These are phyloP conservation scores for Lantana camara DNA, from an alignment of 257 asterid genomes.

Conservation along the genomic window DNA sequence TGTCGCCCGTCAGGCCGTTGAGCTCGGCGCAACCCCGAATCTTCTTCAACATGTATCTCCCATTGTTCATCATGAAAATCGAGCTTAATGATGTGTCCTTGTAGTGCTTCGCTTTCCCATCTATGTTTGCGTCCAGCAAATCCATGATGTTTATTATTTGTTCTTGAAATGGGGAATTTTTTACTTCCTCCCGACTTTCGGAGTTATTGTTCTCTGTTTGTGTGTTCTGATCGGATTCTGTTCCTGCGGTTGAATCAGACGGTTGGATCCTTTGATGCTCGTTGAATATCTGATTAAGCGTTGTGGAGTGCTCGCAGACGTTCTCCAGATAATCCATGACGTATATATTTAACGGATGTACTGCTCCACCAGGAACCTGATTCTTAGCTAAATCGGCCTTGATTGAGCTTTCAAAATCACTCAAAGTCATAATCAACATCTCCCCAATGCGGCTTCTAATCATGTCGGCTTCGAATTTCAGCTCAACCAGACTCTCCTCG, in stretches of 20 bases:
- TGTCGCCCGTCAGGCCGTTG: slow-evolving; percentile 57
- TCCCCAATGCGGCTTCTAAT: slow-evolving; percentile 65
- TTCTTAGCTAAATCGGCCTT: slow-evolving; percentile 61
- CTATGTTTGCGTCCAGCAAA: slow-evolving; percentile 60
- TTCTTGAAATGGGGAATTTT: slow-evolving; percentile 49
- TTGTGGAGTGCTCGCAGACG: slow-evolving; percentile 53
- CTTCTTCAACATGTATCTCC: slow-evolving; percentile 80
- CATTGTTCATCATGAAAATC: slow-evolving; percentile 97
- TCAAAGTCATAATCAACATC: slow-evolving; percentile 57
- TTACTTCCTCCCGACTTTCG: neutral
- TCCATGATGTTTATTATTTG: slow-evolving; percentile 68
- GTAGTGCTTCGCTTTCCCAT: slow-evolving; percentile 71
- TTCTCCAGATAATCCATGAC: slow-evolving; percentile 61
- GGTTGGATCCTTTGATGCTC: slow-evolving; percentile 69
- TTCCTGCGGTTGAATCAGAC: slow-evolving; percentile 51
- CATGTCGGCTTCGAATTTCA: slow-evolving; percentile 56
- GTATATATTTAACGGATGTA: slow-evolving; percentile 83
- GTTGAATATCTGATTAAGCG: slow-evolving; percentile 69
- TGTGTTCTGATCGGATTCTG: slow-evolving; percentile 40
- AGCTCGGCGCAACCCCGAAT: slow-evolving; percentile 55
- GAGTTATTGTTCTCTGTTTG: slow-evolving; percentile 15
- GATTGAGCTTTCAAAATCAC: slow-evolving; percentile 75
- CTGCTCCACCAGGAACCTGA: slow-evolving; percentile 83
- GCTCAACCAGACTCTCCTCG: slow-evolving; percentile 34
- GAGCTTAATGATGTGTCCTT: slow-evolving; percentile 61